A percentile compares a stretch with the other conserved stretches of the same genome.
phyloP scores from a whole-genome alignment of 2,329 filamentous ascomycete species.

The Fusarium sp. region DNA sequence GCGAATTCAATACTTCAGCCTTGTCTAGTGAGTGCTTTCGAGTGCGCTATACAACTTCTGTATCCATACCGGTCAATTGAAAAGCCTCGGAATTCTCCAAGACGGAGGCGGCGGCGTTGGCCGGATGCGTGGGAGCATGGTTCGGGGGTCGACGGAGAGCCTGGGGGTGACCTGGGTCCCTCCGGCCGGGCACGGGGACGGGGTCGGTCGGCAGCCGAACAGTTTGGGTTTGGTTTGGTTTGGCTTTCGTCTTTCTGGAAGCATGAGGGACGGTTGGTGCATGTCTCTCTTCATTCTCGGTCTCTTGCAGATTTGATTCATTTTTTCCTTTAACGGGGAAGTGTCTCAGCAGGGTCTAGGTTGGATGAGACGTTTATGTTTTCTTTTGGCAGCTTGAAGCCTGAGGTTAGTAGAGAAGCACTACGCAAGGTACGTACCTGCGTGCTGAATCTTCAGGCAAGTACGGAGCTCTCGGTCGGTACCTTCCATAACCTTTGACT shows the following conservation, averaged over 20 bases:
- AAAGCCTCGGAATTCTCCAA: background rate
- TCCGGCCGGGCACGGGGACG: constrained; percentile 9
- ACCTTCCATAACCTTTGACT: background rate
- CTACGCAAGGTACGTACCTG: background rate
- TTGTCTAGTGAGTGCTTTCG: background rate
- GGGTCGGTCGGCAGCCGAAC: constrained; percentile 20
- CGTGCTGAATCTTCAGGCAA: background rate
- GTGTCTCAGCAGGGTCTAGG: background rate
- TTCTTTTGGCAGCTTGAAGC: background rate
- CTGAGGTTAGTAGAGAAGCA: background rate
- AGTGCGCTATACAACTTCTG: background rate
- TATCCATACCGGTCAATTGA: background rate
- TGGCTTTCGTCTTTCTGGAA: constrained; percentile 27
- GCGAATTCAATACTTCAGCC: background rate
- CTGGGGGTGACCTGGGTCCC: background rate
- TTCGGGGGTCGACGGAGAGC: constrained; percentile 5
- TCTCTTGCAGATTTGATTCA: background rate
- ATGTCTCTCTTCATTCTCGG: background rate
- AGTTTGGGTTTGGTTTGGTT: background rate
- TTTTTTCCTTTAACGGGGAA: background rate
- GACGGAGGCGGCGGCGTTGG: constrained; percentile 1
- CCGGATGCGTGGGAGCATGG: constrained; percentile 8
- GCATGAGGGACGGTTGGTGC: background rate
- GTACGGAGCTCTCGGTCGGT: background rate
- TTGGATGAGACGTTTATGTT: background rate